phyloP scores from a whole-genome alignment of 1,139 yeast genomes.

The Hemisphaericaspora xylofermentans region DNA sequence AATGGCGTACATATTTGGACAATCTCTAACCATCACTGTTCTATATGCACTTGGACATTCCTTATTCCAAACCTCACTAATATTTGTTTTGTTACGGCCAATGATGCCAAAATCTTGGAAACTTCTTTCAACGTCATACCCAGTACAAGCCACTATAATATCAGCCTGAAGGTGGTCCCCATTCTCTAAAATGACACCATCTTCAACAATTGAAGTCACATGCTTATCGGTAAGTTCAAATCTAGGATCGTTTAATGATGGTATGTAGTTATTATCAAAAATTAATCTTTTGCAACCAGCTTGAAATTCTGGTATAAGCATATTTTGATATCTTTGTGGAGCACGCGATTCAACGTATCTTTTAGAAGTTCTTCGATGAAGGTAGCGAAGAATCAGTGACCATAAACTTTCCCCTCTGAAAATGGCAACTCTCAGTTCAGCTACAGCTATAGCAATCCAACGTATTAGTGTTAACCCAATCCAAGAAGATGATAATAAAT shows the following conservation, averaged over 20 bases:
- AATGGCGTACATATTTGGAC: constrained; percentile 38
- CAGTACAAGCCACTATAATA: constrained; percentile 47
- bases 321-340: constrained; percentile 35
- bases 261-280: constrained; percentile 38
- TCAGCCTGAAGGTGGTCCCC: constrained; percentile 36
- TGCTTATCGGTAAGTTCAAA: constrained; percentile 26
- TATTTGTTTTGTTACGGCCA: constrained; percentile 29
- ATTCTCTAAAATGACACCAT: constrained; percentile 29
- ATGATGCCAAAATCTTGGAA: constrained; percentile 20
- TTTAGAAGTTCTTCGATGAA: constrained; percentile 20
- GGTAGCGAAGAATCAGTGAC: constrained; percentile 28
- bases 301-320: constrained; percentile 38
- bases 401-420: constrained; percentile 31
- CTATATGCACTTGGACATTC: constrained; percentile 39
- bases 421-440: constrained; percentile 39
- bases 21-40: constrained; percentile 32
- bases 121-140: constrained; percentile 30
- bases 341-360: constrained; percentile 31
- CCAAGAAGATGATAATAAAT: constrained; percentile 25
- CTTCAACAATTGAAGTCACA: constrained; percentile 28
- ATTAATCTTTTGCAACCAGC: constrained; percentile 46
- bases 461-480: constrained; percentile 30
- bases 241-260: constrained; percentile 33
- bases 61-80: constrained; percentile 26
- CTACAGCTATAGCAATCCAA: constrained; percentile 26